A percentile compares a stretch with the other conserved stretches of the same genome.
Conservation (phyloP, 176 grass and related monocot species). For the Musa itinerans region DNA sequence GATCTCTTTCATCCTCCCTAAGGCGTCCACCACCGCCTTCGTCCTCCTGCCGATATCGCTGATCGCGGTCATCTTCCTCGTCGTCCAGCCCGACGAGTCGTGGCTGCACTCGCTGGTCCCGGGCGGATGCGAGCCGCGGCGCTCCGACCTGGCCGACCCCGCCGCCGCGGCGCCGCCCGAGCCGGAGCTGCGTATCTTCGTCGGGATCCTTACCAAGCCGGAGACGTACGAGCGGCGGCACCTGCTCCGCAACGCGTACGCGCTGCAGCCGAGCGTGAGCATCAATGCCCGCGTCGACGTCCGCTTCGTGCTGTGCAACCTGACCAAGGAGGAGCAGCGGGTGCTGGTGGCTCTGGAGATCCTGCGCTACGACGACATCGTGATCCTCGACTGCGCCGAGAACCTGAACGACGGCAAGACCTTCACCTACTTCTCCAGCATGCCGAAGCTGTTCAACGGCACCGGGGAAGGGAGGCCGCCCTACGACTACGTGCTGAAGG, state of each 20-base stretch:
- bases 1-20: background rate
- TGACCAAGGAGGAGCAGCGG: conserved; percentile 30
- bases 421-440: conserved; percentile 49
- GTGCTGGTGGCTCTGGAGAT: conserved; percentile 50
- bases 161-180: background rate
- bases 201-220: conserved; percentile 47
- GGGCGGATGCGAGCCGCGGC: background rate
- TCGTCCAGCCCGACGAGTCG: conserved; percentile 10
- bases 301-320: conserved; percentile 43
- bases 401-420: conserved; percentile 34
- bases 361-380: conserved; percentile 41
- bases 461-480: background rate
- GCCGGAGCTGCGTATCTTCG: conserved; percentile 22
- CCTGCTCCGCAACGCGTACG: conserved; percentile 53
- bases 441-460: conserved; percentile 25
- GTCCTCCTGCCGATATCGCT: conserved; percentile 23
- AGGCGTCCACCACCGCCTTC: conserved; percentile 12
- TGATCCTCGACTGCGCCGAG: conserved; percentile 54
- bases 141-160: background rate
- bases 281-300: conserved; percentile 41
- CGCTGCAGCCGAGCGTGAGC: conserved; percentile 25
- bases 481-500: conserved; percentile 86
- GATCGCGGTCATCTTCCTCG: conserved; percentile 1
- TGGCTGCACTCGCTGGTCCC: background rate
- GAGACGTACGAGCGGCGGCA: conserved; percentile 44